Base-by-base conservation (phyloP, 2,329 filamentous ascomycete genomes). In the Boeremia lycopersici region DNA sequence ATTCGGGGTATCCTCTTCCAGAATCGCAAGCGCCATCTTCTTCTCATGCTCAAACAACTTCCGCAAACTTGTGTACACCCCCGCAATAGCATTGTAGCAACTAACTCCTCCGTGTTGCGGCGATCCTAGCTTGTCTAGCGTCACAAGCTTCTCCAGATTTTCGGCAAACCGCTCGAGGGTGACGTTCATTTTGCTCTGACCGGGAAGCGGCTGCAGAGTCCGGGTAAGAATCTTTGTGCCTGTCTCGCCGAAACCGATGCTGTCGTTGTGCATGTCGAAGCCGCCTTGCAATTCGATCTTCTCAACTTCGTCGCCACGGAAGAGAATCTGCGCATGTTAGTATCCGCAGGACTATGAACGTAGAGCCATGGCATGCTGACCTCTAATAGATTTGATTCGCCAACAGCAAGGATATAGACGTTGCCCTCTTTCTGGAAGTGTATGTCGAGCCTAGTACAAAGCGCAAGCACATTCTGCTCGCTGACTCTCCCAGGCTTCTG, bases 41-140 rank as follows among this genome's bases (percentile, higher is more conserved):
- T 87, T 77, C 68, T 95, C 90, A 79, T 89, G 89, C 40, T 85
- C 79, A 66, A 89, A 86, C n/a, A 96, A 76, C 62, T 81, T 86
- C 55, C 82, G 79, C 56, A 95, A 77, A 66, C 89, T 90, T 52
- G 83, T 83, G 71, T 88, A 90, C 6, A 96, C 79, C 3, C 89
- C 89, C 4, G 85, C 86, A 39, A 93, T 79, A 0, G 90, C 90
- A 69, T 91, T 89, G 69, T 90, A 89, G 71, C 90, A 90, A 64
- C 90, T 90, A 7, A 93, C 80, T 3, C 71, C 71, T 2, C 69
- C 70, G 30, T 72, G 68, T 5, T 84, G 83, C 1, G 86, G 86
- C 19, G 85, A 81, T 72, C 89, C 91, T 47, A 93, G 80, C 63
- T 86, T 87, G 70, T 95, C 91, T 50, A 92, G 75, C 5, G 76